Evolutionary conservation across 163 green algal genomes (phyloP).

Genomic region (Coccomyxa subellipsoidea): DNA sequence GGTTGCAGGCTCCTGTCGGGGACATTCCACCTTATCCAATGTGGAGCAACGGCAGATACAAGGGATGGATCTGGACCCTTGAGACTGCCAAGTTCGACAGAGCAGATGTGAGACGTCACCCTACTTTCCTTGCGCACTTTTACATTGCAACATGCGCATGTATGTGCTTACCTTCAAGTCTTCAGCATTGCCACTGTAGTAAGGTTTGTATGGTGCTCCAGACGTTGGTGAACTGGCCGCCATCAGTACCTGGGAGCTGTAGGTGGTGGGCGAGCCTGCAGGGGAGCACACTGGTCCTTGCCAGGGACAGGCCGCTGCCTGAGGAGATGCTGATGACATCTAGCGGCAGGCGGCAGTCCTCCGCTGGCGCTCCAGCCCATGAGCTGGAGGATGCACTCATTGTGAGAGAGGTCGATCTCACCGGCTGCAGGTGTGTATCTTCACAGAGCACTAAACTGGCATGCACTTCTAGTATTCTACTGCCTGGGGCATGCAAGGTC

Average conservation of each 20-base stretch:
- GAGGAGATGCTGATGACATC: not conserved
- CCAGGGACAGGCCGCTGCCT: not conserved
- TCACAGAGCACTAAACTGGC: too few species aligned
- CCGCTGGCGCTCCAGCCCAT: not conserved
- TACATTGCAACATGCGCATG: too few species aligned
- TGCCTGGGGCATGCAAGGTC: too few species aligned
- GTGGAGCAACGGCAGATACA: conserved; percentile 21
- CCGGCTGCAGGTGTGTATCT: conserved; percentile 29
- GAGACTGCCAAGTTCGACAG: conserved; percentile 20
- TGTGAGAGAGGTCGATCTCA: conserved; percentile 38
- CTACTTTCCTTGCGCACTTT: too few species aligned
- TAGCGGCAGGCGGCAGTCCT: not conserved
- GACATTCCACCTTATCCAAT: not conserved
- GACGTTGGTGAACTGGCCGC: conserved; percentile 27
- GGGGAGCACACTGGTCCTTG: conserved; percentile 18
- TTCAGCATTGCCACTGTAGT: too few species aligned
- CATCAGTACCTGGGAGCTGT: conserved; percentile 7
- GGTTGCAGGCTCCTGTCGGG: not conserved
- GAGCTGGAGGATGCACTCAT: conserved; percentile 2
- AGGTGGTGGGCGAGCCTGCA: conserved; percentile 27
- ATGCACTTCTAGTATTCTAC: too few species aligned
- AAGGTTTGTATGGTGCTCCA: too few species aligned
- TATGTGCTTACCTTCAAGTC: too few species aligned
- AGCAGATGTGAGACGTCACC: not conserved
- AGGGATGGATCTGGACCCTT: conserved; percentile 43